phyloP scores from a whole-genome alignment of 148 eudicot genomes.

The Suaeda aralocaspica region DNA sequence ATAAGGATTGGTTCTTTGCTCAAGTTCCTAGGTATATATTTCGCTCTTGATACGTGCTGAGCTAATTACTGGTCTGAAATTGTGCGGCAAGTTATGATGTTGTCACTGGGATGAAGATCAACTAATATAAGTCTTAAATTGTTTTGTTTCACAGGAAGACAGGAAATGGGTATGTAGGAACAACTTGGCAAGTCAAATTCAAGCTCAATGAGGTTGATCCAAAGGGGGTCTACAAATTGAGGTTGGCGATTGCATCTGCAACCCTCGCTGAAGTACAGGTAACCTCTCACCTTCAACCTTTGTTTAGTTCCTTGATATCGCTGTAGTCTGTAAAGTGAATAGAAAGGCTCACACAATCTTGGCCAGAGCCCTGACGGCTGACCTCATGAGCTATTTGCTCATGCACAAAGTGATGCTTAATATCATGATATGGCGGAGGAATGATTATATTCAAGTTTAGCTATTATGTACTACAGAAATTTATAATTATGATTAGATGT shows the following conservation, averaged over 20 bases:
- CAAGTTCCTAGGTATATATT: constrained; percentile 64
- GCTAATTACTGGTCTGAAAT: neutral
- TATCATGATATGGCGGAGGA: no score
- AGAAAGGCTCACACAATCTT: no score
- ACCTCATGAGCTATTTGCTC: no score
- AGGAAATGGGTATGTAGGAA: constrained; percentile 55
- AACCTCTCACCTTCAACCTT: constrained; percentile 4
- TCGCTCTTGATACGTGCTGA: neutral
- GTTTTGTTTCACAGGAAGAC: constrained; percentile 35
- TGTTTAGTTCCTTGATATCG: no score
- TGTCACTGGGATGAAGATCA: neutral
- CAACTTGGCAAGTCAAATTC: constrained; percentile 91
- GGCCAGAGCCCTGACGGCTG: no score
- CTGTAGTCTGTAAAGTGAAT: no score
- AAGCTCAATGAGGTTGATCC: constrained; percentile 45
- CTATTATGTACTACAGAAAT: no score
- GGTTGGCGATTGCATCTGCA: constrained; percentile 84
- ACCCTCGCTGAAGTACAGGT: constrained; percentile 70
- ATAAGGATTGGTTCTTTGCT: constrained; percentile 86
- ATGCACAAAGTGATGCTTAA: neutral
- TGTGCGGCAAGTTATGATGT: neutral
- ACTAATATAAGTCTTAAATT: neutral
- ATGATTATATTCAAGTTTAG: no score
- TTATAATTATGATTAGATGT: no score
- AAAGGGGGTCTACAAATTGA: constrained; percentile 51